A percentile compares a stretch with the other conserved stretches of the same genome.
Evolutionary conservation across 1,139 yeast genomes (phyloP).

Genomic region (Pichia sp.): DNA sequence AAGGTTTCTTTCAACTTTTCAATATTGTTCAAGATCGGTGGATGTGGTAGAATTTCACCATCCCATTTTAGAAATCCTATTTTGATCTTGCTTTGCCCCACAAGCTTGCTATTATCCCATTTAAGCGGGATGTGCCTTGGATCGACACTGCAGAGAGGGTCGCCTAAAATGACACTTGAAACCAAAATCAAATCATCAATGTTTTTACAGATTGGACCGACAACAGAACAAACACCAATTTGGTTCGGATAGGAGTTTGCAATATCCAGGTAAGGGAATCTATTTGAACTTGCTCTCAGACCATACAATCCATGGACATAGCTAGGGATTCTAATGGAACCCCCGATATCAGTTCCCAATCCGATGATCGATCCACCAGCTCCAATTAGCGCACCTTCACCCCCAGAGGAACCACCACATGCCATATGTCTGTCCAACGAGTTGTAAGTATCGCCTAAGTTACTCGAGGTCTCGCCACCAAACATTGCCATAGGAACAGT

Average conservation of each 20-base stretch:
- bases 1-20: conserved; percentile 31
- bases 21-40: conserved; percentile 48
- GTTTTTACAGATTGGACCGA: conserved; percentile 56
- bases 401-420: conserved; percentile 64
- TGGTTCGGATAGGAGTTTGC: conserved; percentile 58
- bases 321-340: conserved; percentile 57
- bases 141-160: conserved; percentile 54
- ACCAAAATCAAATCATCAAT: conserved; percentile 65
- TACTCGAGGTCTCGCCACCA: conserved; percentile 45
- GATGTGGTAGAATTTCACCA: conserved; percentile 39
- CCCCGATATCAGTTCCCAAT: conserved; percentile 65
- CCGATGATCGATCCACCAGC: conserved; percentile 49
- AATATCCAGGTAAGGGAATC: conserved; percentile 49
- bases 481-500: conserved; percentile 58
- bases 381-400: conserved; percentile 56
- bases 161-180: conserved; percentile 49
- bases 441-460: conserved; percentile 47
- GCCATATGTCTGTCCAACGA: conserved; percentile 43
- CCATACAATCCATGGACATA: conserved; percentile 52
- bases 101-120: conserved; percentile 30
- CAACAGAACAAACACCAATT: conserved; percentile 49
- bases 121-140: conserved; percentile 43
- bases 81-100: conserved; percentile 19
- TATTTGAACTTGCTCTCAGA: conserved; percentile 43
- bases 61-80: conserved; percentile 36